phyloP scores from a whole-genome alignment of 2,329 filamentous ascomycete species.

The Pezicula neosporulosa region DNA sequence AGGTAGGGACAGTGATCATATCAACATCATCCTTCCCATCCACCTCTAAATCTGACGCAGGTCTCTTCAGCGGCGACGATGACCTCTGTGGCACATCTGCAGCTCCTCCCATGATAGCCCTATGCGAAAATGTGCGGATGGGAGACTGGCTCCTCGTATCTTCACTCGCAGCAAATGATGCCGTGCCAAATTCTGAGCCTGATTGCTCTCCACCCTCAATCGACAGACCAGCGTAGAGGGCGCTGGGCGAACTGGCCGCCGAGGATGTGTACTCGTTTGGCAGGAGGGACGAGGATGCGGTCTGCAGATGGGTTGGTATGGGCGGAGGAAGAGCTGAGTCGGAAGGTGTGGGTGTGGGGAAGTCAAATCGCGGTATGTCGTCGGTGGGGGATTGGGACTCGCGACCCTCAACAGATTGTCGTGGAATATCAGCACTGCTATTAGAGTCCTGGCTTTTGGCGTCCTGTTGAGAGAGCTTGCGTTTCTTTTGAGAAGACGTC shows the following conservation, averaged over 20 bases:
- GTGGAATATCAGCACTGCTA: conserved; percentile 24
- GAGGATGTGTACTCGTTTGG: conserved; percentile 50
- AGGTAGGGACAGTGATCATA: conserved; percentile 22
- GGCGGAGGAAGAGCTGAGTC: conserved; percentile 44
- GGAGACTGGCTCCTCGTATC: conserved; percentile 44
- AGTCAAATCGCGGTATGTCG: conserved; percentile 39
- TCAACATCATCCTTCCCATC: conserved; percentile 28
- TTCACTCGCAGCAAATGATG: conserved; percentile 30
- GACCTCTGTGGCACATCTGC: conserved; percentile 55
- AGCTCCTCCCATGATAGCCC: conserved; percentile 58
- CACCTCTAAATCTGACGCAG: conserved; percentile 40
- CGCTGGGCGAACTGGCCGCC: conserved; percentile 54
- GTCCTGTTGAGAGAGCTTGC: conserved; percentile 52
- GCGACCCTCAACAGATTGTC: conserved; percentile 30
- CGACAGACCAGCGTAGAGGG: conserved; percentile 54
- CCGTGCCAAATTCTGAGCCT: conserved; percentile 23
- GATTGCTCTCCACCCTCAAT: conserved; percentile 41
- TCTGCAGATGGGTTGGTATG: conserved; percentile 40
- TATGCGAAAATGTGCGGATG: conserved; percentile 39
- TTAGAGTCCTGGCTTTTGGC: conserved; percentile 15
- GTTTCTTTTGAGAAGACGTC: conserved; percentile 73
- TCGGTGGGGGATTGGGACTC: conserved; percentile 41
- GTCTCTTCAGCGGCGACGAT: conserved; percentile 62
- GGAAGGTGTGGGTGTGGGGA: conserved; percentile 11
- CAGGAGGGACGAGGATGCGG: conserved; percentile 34